Evolutionary conservation across 768 basidiomycete species (phyloP), one percentile per base, ranked within the genome.

Genomic region (Rhodotorula paludigena): DNA sequence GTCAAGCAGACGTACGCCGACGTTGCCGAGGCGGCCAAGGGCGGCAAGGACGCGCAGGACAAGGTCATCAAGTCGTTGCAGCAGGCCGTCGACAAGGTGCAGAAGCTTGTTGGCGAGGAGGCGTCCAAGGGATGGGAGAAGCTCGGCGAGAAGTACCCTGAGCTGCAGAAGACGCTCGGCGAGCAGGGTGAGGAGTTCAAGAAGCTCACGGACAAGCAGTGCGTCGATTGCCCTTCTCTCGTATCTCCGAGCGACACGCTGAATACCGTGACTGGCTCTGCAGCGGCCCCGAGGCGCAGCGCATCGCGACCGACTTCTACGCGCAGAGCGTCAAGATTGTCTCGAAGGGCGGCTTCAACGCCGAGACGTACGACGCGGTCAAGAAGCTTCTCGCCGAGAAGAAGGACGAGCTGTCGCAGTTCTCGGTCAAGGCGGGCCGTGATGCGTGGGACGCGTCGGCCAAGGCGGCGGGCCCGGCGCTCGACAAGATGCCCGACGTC

Each of bases 401-500:
- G 69, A 63, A 63, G 49, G 48, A 69, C 30, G 64, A 74, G 60
- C 45, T 76, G 41, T 6, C 56, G 18, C 42, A 69, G 42, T 65
- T 76, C 57, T 64, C 69, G 32, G 58, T 67, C 47, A 63, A 71
- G 60, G 64, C 69, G 1, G 69, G 69, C 20, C 63, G 39, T 28
- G 73, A 76, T 38, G 75, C 73, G 2, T 76, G 72, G 67, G 48
- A 58, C 33, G 57, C 55, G 20, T 63, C 71, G 8, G 63, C 68
- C 16, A 64, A 69, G 59, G 61, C 55, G 25, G 75, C 73, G 1
- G 65, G 63, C 1, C 75, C 75, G 11, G 59, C 48, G 39, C 65
- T 76, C 23, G 62, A 76, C 32, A 73, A 74, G 69, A 63, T 74
- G 55, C 75, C 75, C 11, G 73, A 72, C 53, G 67, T 74, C 41